Evolutionary conservation across 208 protist species (phyloP).

Genomic region (Crithidia bombi): DNA sequence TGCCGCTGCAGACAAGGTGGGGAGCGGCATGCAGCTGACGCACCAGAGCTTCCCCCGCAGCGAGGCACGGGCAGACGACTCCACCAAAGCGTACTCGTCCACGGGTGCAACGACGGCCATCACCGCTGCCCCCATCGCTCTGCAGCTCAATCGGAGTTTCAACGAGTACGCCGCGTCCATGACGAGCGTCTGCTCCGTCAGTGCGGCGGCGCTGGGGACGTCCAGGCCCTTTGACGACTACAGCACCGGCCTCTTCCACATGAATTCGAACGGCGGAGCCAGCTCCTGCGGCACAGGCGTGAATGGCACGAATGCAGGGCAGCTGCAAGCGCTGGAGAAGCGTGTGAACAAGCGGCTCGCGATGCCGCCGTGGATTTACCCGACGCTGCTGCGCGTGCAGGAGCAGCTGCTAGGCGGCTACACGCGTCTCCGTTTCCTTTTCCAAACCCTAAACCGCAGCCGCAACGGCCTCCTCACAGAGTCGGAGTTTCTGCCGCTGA

Average conservation of each 20-base stretch:
- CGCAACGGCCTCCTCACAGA: conserved; percentile 54
- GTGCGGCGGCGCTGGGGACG: background rate
- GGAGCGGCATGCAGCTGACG: background rate
- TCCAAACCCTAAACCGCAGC: conserved; percentile 55
- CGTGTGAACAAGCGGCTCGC: conserved; percentile 18
- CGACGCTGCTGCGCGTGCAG: conserved; percentile 58
- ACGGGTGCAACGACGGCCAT: background rate
- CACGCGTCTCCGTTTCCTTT: conserved; percentile 44
- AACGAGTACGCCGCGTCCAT: conserved; percentile 11
- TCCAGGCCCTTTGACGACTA: conserved; percentile 30
- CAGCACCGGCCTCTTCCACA: background rate
- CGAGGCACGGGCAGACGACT: background rate
- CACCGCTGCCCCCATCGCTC: background rate
- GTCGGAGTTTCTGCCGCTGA: conserved; percentile 55
- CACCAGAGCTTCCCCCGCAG: background rate
- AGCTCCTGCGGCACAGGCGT: background rate
- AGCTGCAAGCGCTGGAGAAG: conserved; percentile 4
- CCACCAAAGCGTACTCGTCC: background rate
- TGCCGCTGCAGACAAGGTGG: background rate
- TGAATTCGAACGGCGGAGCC: background rate
- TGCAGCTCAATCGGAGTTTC: conserved; percentile 10
- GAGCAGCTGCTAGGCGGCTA: conserved; percentile 51
- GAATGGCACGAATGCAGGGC: background rate
- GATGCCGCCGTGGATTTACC: conserved; percentile 64
- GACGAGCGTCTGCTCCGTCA: conserved; percentile 9